Base-by-base conservation (phyloP, 2,329 filamentous ascomycete genomes). In the Erysiphe pulchra region DNA sequence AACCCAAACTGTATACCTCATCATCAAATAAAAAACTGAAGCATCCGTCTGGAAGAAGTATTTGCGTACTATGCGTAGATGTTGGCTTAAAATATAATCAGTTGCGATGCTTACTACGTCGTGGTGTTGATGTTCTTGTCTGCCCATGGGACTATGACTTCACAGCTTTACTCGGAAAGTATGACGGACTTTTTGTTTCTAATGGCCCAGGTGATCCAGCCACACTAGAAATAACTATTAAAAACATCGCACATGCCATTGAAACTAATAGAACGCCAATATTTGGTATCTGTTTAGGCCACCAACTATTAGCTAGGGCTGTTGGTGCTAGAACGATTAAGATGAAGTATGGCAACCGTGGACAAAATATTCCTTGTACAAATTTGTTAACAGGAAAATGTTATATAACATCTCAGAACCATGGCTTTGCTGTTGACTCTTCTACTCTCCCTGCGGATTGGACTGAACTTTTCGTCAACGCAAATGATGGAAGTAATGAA, bases 271-370 rank as follows among this genome's bases (percentile, higher is more conserved):
- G 76, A 53, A 87, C 77, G 8, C 87, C 87, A 7, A 79, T 95
- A 50, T 94, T 95, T 54, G 87, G 87, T 67, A 95, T 95, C 59
- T 95, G 87, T 66, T 65, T 95, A 55, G 87, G 87, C 47, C 87
- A 95, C 61, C 87, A 95, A 64, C 70, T 95, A 53, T 75, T 95
- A 45, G 85, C 87, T 46, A 74, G 85, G 54, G 85, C 87, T 47
- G 76, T 85, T 31, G 87, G 87, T 46, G 87, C 86, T 42, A 69
- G 69, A 42, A 95, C 90, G 0, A 63, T 71, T 57, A 98, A 98
- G 70, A 92, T 98, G 84, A 95, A 95, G 71, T 98, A 94, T 57
- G 90, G 90, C 66, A 98, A 98, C 67, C 83, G 90, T 57, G 90
- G 87, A 39, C 84, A 92, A 69, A 98, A 98, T 65, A 95, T 98